Conservation (phyloP, 2,329 filamentous ascomycete genomes). For the Canariomyces notabilis region DNA sequence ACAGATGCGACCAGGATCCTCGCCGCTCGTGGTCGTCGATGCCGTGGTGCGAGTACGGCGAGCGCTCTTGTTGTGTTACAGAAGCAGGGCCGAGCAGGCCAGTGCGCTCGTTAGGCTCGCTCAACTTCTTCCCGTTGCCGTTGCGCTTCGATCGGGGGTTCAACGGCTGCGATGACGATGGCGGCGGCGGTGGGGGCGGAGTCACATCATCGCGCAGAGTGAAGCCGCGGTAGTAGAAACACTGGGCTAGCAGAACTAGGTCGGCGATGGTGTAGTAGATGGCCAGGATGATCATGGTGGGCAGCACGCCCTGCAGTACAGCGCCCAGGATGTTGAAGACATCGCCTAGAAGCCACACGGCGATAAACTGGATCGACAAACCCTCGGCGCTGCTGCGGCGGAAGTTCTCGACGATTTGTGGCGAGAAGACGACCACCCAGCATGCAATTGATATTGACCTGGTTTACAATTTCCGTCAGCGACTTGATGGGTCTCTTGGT, state of each 20-base stretch:
- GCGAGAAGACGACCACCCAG: constrained; percentile 96
- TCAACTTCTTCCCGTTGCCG: constrained; percentile 26
- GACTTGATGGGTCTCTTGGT: neutral
- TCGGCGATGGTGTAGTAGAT: constrained; percentile 92
- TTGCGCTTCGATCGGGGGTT: constrained; percentile 13
- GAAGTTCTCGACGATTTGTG: constrained; percentile 95
- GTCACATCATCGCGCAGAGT: constrained; percentile 54
- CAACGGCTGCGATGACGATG: constrained; percentile 3
- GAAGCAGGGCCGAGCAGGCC: constrained; percentile 36
- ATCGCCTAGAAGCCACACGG: constrained; percentile 90
- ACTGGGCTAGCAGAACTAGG: constrained; percentile 80
- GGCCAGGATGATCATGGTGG: constrained; percentile 80
- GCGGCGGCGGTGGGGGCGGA: constrained; percentile 25
- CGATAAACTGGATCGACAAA: constrained; percentile 83
- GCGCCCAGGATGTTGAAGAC: constrained; percentile 96
- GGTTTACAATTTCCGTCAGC: constrained; percentile 12
- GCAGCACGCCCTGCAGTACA: constrained; percentile 81
- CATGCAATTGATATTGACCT: constrained; percentile 95
- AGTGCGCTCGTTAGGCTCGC: constrained; percentile 48
- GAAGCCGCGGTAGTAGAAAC: constrained; percentile 93
- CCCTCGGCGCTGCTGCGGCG: constrained; percentile 78
- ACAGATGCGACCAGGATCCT: constrained; percentile 62
- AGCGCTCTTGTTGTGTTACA: constrained; percentile 31
- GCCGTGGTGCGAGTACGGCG: constrained; percentile 35
- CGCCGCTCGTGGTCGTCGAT: constrained; percentile 39